phyloP scores from a whole-genome alignment of 768 basidiomycete genomes.

The Phlegmacium glaucopus region DNA sequence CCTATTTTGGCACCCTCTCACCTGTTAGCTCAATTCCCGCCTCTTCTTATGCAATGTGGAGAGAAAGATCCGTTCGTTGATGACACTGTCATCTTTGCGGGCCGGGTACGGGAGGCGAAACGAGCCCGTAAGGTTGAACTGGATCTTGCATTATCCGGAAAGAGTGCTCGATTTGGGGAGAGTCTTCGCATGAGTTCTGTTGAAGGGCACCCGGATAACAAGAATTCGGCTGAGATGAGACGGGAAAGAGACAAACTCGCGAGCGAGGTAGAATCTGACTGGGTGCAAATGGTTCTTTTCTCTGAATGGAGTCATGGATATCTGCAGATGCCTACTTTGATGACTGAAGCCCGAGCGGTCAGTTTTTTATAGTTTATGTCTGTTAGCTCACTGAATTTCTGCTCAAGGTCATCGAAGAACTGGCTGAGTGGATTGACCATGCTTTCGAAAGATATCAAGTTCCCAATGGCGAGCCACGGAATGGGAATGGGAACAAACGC shows the following conservation, averaged over 20 bases:
- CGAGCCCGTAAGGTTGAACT: constrained; percentile 75
- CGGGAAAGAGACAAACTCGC: constrained; percentile 59
- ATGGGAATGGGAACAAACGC: constrained; percentile 4
- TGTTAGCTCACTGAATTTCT: constrained; percentile 4
- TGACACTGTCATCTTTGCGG: constrained; percentile 96
- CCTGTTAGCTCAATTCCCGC: constrained; percentile 90
- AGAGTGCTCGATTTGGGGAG: constrained; percentile 62
- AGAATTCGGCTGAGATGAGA: constrained; percentile 39
- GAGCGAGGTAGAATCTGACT: constrained; percentile 82
- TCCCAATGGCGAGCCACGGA: constrained; percentile 8
- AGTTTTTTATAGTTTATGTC: constrained; percentile 15
- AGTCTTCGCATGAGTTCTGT: constrained; percentile 56
- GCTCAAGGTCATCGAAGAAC: constrained; percentile 25
- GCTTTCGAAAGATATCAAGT: constrained; percentile 50
- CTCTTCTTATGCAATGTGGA: constrained; percentile 90
- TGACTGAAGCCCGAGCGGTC: constrained; percentile 73
- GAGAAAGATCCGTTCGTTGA: constrained; percentile 96
- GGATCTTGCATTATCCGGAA: constrained; percentile 55
- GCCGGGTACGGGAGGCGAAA: constrained; percentile 93
- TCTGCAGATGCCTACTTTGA: constrained; percentile 88
- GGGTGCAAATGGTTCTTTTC: constrained; percentile 92
- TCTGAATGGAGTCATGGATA: constrained; percentile 98
- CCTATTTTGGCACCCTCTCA: constrained; percentile 85
- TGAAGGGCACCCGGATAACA: constrained; percentile 29
- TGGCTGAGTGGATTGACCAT: constrained; percentile 86